Percentiles rank a stretch among this genome's conserved stretches.
These are phyloP conservation scores for Limtongozyma cylindracea DNA, from an alignment of 805 yeast species.

Conservation along the genomic window DNA sequence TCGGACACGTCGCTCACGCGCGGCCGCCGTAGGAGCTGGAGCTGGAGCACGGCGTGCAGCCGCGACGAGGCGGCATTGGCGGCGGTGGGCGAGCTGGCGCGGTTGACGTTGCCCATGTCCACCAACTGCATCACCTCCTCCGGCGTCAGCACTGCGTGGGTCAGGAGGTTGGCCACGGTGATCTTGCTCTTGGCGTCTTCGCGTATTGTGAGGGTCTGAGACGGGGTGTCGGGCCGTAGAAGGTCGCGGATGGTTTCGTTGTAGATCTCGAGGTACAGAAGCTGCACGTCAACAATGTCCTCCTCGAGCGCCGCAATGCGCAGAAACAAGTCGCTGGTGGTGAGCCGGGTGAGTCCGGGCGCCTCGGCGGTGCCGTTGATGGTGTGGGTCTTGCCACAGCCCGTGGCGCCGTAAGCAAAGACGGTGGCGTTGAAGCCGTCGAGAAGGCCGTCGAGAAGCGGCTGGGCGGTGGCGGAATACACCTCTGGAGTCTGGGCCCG, in stretches of 20 bases:
- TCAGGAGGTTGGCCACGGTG: constrained; percentile 43
- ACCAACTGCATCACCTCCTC: constrained; percentile 65
- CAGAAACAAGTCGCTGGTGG: constrained; percentile 11
- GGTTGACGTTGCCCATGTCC: constrained; percentile 38
- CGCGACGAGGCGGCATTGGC: constrained; percentile 82
- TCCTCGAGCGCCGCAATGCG: constrained; percentile 43
- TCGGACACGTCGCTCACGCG: constrained; percentile 38
- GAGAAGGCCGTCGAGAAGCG: constrained; percentile 45
- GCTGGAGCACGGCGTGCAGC: constrained; percentile 82
- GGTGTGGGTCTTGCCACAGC: constrained; percentile 93
- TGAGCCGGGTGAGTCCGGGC: constrained; percentile 62
- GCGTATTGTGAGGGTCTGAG: constrained; percentile 27
- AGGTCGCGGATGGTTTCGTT: constrained; percentile 76
- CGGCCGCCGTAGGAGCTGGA: constrained; percentile 35
- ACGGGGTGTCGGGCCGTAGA: constrained; percentile 24
- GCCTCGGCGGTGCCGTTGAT: constrained; percentile 47
- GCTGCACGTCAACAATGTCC: constrained; percentile 26
- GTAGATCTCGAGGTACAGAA: constrained; percentile 71
- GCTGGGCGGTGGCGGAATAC: constrained; percentile 37
- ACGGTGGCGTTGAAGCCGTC: constrained; percentile 83
- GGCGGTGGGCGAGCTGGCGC: constrained; percentile 73
- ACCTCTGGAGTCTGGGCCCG: constrained; percentile 40
- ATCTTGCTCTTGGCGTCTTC: constrained; percentile 48
- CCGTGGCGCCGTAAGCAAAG: constrained; percentile 94
- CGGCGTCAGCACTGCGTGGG: constrained; percentile 32